Base-by-base conservation (phyloP, 2,329 filamentous ascomycete species). In the Cryphonectria carpinicola region DNA sequence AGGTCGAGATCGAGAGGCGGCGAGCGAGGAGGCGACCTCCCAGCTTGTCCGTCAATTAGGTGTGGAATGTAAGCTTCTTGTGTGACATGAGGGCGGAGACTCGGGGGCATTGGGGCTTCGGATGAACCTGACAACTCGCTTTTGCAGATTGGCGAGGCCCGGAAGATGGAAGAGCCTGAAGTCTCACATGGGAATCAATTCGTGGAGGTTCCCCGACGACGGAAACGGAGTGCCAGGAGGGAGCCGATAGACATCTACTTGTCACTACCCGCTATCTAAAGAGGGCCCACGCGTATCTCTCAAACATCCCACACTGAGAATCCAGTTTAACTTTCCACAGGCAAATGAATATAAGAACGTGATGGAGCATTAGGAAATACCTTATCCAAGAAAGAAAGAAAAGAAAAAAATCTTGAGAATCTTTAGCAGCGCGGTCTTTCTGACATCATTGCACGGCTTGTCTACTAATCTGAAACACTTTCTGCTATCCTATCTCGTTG, bases 101-200 rank as follows among this genome's bases (percentile, higher is more conserved):
- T 39, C 46, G 46, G 56, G 69, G 69, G 69, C 71, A 72, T 72
- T 61, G 69, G 71, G 52, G 64, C 69, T 35, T 69, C 61, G 22
- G 28, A 28, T n/a, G 7, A 46, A 14, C 6, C 28, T 41, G n/a
- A 19, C 32, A 54, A 25, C 28, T 32, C 25, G 43, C 3, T 19
- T 37, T 22, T 14, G 32, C 17, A n/a, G 13, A 5, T 65, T n/a
- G 35, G 32, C 54, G 28, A 65, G n/a, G 65, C 19, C 11, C 32
- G 37, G 25, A 41, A 22, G n/a, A 35, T 61, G 54, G 25, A 22
- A 56, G 22, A 39, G 46, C 6, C 25, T 25, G 28, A 43, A 35
- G 14, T 28, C 35, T 46, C 43, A 65, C 63, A 49, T 65, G 63
- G 11, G n/a, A 49, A 49, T 52, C 43, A 49, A 49, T 65, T 63